Conservation (phyloP, 768 basidiomycete genomes). For the Lactarius psammicola region DNA sequence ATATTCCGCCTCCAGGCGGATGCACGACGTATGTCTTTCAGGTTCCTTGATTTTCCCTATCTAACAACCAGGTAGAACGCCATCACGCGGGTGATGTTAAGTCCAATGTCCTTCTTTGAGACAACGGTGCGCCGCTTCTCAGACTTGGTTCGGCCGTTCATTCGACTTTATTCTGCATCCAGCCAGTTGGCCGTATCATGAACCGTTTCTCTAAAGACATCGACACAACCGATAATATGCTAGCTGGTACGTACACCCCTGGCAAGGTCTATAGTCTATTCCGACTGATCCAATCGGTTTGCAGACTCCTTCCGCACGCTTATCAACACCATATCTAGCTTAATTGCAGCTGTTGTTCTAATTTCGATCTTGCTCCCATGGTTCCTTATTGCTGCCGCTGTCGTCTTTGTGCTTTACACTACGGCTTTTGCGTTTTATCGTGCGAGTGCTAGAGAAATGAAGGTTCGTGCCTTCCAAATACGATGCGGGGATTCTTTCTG, state of each 20-base stretch:
- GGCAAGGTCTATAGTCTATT: neutral
- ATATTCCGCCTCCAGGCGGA: constrained; percentile 69
- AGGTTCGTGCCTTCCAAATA: constrained; percentile 40
- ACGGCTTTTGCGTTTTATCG: constrained; percentile 82
- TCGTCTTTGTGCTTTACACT: constrained; percentile 59
- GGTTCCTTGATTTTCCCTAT: neutral
- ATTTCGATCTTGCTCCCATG: constrained; percentile 77
- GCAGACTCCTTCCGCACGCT: constrained; percentile 77
- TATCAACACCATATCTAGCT: constrained; percentile 56
- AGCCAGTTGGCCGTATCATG: constrained; percentile 85
- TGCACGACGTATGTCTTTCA: constrained; percentile 52
- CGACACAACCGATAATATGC: constrained; percentile 74
- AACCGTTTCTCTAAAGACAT: constrained; percentile 89
- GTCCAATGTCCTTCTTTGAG: constrained; percentile 90
- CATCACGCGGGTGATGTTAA: constrained; percentile 69
- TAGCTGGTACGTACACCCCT: constrained; percentile 46
- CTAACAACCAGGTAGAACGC: constrained; percentile 44
- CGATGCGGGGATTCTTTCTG: constrained; percentile 2
- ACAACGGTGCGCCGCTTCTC: constrained; percentile 53
- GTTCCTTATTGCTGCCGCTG: constrained; percentile 75
- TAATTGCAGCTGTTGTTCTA: constrained; percentile 74
- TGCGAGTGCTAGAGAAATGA: constrained; percentile 81
- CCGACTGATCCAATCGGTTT: constrained; percentile 5
- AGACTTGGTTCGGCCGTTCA: constrained; percentile 11
- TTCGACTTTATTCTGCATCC: constrained; percentile 25